phyloP scores from a whole-genome alignment of 2,329 filamentous ascomycete genomes.

The Ophiostoma sp. region DNA sequence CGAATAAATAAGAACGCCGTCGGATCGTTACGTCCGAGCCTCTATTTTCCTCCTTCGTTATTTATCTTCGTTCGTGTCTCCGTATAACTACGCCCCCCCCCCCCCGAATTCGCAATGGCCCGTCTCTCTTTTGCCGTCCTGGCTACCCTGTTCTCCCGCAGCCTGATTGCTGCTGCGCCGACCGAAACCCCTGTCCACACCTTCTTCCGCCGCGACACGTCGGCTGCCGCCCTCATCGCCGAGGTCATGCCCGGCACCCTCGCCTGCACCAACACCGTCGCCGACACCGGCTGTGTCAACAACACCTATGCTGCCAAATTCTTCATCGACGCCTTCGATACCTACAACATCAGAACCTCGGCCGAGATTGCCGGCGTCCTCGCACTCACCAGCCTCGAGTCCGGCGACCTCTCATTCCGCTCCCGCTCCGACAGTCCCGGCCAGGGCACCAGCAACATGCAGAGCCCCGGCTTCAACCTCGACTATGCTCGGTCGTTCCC shows the following conservation, averaged over 20 bases:
- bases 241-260: slow-evolving; percentile 53
- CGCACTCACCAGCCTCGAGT: slow-evolving; percentile 66
- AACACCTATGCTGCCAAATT: slow-evolving; percentile 55
- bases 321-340: slow-evolving; percentile 51
- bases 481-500: slow-evolving; percentile 44
- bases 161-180: slow-evolving; percentile 3
- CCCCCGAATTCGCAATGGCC: not conserved
- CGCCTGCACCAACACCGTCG: slow-evolving; percentile 44
- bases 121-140: not conserved
- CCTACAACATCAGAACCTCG: slow-evolving; percentile 49
- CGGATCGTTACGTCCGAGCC: too few relatives aligned
- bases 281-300: slow-evolving; percentile 53
- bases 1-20: too few relatives aligned
- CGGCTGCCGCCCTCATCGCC: slow-evolving; percentile 40
- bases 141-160: not conserved
- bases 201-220: slow-evolving; percentile 15
- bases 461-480: slow-evolving; percentile 39
- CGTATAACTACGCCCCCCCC: too few relatives aligned
- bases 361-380: slow-evolving; percentile 65
- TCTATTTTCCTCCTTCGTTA: too few relatives aligned
- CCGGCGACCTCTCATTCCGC: slow-evolving; percentile 63
- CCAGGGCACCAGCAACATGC: slow-evolving; percentile 63
- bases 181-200: not conserved
- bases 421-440: slow-evolving; percentile 53
- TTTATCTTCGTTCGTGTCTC: too few relatives aligned